Evolutionary conservation across 2,329 filamentous ascomycete species (phyloP).

Genomic region (Monascus ruber): DNA sequence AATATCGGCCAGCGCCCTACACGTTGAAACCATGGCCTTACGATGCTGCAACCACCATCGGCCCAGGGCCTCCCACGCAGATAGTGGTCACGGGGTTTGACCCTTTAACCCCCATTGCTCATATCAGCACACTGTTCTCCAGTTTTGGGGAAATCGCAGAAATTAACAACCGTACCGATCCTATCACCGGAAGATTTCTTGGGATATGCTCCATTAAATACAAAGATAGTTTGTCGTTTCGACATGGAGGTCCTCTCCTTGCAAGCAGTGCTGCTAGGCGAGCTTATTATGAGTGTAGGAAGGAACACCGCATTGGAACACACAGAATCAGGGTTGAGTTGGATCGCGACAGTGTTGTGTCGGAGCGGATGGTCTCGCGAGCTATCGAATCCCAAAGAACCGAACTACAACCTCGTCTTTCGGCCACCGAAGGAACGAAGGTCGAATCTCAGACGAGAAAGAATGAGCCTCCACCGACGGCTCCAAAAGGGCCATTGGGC

Average conservation of each 20-base stretch:
- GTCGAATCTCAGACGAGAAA: conserved; percentile 33
- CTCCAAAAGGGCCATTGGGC: conserved; percentile 72
- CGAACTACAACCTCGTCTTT: conserved; percentile 28
- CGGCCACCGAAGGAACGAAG: conserved; percentile 17
- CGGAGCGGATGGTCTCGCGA: conserved; percentile 64
- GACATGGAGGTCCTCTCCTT: conserved; percentile 44
- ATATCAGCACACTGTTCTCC: conserved; percentile 28
- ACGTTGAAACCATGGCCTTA: conserved; percentile 70
- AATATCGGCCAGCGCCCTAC: conserved; percentile 67
- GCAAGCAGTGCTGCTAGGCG: conserved; percentile 72
- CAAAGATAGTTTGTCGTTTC: conserved; percentile 53
- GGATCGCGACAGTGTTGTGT: conserved; percentile 78
- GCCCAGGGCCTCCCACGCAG: conserved; percentile 71
- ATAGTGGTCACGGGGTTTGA: conserved; percentile 96
- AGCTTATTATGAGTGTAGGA: conserved; percentile 61
- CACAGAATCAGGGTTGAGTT: conserved; percentile 73
- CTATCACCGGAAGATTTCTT: conserved; percentile 83
- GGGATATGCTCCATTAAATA: conserved; percentile 90
- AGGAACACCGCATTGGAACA: conserved; percentile 68
- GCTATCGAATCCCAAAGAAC: conserved; percentile 57
- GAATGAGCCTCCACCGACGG: conserved; percentile 63
- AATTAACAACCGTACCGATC: conserved; percentile 89
- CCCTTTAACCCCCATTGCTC: conserved; percentile 62
- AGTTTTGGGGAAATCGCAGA: conserved; percentile 61
- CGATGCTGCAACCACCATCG: conserved; percentile 72